Evolutionary conservation across 2,329 filamentous ascomycete species (phyloP), one percentile per base, ranked within the genome.

Genomic region (Aciculosporium take): DNA sequence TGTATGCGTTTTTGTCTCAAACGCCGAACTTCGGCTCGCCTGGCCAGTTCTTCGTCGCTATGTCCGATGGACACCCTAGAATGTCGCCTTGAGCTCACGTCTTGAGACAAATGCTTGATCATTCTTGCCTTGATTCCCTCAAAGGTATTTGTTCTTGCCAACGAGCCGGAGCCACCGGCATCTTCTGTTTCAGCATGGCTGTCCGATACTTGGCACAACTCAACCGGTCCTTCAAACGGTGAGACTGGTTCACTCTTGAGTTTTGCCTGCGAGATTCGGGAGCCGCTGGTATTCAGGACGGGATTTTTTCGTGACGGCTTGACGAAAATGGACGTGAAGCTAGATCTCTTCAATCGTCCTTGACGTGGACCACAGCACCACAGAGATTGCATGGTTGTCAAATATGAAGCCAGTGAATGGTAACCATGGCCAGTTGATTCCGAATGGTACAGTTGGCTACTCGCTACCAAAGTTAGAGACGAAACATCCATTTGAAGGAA

Each of bases 1-100:
- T 71, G 70, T n/a, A 77, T 76, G 46, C 72, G 65, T 48, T 67
- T 69, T 37, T 70, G 67, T 54, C 72, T 68, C 7, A 76, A 57
- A 17, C 72, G 64, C 48, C 65, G 71, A 41, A 78, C 54, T 48
- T 77, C 73, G 23, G 71, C 72, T 48, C 72, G 64, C 23, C 72
- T 63, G 39, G 71, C 67, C 33, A 73, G 51, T 47, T 74, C 70
- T 46, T 74, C 71, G 20, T 72, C 61, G 36, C 66, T 72, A 37
- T 61, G 64, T 10, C 67, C 65, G 25, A 66, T 55, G 13, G 63
- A 63, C 4, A 59, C 58, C 27, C 57, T 62, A 2, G 65, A 64
- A 28, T 58, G 60, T 24, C 63, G 54, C 35, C 61, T 66, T 2
- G 53, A 50, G 7, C 64, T 56, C 4, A 58, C 60, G 17, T 68